Percentiles rank a stretch among this genome's conserved stretches.
Evolutionary conservation across 1,284 basidiomycete species (phyloP).

Genomic region (Puccinia brachypodii): DNA sequence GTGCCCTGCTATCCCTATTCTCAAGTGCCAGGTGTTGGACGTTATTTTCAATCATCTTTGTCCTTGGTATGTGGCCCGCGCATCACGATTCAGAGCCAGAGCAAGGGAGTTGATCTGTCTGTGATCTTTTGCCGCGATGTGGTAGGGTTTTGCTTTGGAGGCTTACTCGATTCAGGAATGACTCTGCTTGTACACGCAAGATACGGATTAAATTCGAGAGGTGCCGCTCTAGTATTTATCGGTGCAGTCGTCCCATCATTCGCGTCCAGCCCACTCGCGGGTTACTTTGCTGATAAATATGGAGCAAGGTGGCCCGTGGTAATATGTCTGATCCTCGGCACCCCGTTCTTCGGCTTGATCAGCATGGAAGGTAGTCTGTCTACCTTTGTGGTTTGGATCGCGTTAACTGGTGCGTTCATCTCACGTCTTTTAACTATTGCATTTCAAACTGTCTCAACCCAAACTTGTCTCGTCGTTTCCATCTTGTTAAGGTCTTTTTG

Average conservation of each 20-base stretch:
- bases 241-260: constrained; percentile 31
- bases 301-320: constrained; percentile 18
- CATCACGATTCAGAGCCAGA: too few species aligned
- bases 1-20: constrained; percentile 1
- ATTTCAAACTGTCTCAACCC: too few species aligned
- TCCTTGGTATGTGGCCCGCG: background rate
- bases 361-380: constrained; percentile 20
- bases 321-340: constrained; percentile 8
- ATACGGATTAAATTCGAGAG: constrained; percentile 26
- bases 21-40: constrained; percentile 22
- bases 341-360: constrained; percentile 27
- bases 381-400: constrained; percentile 32
- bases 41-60: constrained; percentile 29
- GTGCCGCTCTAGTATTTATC: constrained; percentile 26
- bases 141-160: constrained; percentile 35
- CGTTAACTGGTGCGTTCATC: constrained; percentile 17
- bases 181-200: background rate
- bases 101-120: too few species aligned
- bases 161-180: constrained; percentile 38
- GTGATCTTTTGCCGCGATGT: background rate
- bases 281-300: constrained; percentile 29
- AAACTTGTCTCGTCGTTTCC: too few species aligned
- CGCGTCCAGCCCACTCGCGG: constrained; percentile 26
- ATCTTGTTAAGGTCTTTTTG: constrained; percentile 10
- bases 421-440: constrained; percentile 24